Evolutionary conservation across 116 monocot species (phyloP).

Genomic region (Zostera marina): DNA sequence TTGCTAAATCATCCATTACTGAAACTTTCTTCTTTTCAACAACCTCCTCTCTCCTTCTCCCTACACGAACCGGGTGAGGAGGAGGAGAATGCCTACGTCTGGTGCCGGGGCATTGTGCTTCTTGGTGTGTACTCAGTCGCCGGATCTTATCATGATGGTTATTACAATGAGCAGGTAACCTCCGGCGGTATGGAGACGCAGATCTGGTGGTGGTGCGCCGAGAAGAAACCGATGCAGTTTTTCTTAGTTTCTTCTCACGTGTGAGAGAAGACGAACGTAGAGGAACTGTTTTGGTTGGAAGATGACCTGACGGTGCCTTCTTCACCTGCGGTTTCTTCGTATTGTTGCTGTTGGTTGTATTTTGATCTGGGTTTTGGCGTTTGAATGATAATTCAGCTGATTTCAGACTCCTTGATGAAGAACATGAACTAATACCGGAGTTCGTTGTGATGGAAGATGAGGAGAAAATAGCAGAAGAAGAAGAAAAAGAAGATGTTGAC

Average conservation of each 20-base stretch:
- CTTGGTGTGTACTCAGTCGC: background rate
- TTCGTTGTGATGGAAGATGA: conserved; percentile 1
- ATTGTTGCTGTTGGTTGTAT: background rate
- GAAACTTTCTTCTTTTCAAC: background rate
- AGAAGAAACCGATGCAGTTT: background rate
- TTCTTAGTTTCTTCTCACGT: conserved; percentile 1
- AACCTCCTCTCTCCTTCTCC: background rate
- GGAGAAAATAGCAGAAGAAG: background rate
- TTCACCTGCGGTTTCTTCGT: background rate
- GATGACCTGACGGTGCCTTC: background rate
- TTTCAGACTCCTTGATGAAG: background rate
- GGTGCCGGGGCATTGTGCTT: background rate
- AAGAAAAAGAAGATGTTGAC: background rate
- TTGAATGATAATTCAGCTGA: background rate
- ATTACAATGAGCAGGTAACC: background rate
- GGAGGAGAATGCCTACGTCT: background rate
- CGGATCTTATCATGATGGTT: background rate
- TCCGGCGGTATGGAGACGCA: background rate
- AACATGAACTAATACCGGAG: too few relatives aligned
- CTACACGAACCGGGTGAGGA: background rate
- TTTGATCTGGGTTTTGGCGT: background rate
- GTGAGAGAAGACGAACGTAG: conserved; percentile 1
- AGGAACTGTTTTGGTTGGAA: background rate
- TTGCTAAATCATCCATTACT: background rate
- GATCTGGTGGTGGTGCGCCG: background rate